Base-by-base conservation (phyloP, 2,329 filamentous ascomycete species). In the Trichoderma asperellum region DNA sequence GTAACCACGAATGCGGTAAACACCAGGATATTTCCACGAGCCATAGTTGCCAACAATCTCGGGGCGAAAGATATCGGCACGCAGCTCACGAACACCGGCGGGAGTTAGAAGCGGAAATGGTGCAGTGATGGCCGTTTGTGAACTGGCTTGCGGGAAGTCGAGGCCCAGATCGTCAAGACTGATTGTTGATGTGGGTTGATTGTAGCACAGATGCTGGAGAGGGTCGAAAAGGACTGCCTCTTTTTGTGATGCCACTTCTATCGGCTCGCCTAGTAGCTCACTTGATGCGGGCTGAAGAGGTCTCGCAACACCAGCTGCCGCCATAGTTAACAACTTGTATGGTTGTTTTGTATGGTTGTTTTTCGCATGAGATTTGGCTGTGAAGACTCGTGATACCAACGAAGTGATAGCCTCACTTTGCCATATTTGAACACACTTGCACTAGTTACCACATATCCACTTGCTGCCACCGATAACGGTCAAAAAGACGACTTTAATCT, bases 11-110 rank as follows among this genome's bases (percentile, higher is more conserved):
- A 69, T 65, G 59, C 67, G 67, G 32, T 69, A 69, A 24, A 69
- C 67, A n/a, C 67, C 67, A 8, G 67, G 67, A 56, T 69, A 69
- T 27, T 69, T 69, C 67, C 67, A 69, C 2, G 67, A 69, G 34
- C 67, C 67, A 64, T 69, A 69, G 24, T 69, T 65, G 40, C 67
- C 59, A 1, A 69, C 67, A 53, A 69, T 69, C 11, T 69, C 67
- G 21, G 47, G 34, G 27, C 67, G 67, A 56, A 69, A 69, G 40
- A 69, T 69, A 27, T 69, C 67, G 11, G 59, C 40, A 53, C 67
- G 67, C 1, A 69, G 47, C 49, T 69, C 58, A 10, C 47, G 58
- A 47, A 69, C 67, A 11, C 67, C 67, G 18, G 57, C 60, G 7
- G 67, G 32, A 27, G 58, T 57, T 5, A 69, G 24, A 4, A 69